Conservation (phyloP, 352 stramenopile species). For the Pythium brassicae region DNA sequence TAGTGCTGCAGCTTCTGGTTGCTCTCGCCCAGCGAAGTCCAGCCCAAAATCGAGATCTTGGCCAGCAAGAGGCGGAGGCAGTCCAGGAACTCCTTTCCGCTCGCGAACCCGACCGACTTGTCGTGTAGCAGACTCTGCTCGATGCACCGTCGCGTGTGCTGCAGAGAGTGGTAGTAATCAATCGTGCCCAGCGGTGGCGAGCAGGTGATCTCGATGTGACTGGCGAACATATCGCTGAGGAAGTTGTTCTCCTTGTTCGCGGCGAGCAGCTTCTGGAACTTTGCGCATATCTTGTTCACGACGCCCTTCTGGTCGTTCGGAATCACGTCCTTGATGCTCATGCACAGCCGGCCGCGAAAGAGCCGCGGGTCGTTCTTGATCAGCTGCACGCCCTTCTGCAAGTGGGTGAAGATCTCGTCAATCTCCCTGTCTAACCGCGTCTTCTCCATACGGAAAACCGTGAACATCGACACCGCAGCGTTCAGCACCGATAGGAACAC, state of each 20-base stretch:
- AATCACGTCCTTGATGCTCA: slow-evolving; percentile 77
- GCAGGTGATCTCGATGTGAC: slow-evolving; percentile 54
- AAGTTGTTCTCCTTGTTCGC: slow-evolving; percentile 61
- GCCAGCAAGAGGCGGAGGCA: slow-evolving; percentile 65
- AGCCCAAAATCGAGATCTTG: slow-evolving; percentile 77
- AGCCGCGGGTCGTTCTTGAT: slow-evolving; percentile 56
- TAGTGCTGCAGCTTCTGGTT: slow-evolving; percentile 43
- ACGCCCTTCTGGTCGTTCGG: slow-evolving; percentile 52
- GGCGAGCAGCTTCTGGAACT: slow-evolving; percentile 41
- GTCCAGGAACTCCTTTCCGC: slow-evolving; percentile 50
- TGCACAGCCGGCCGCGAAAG: slow-evolving; percentile 57
- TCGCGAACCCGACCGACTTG: slow-evolving; percentile 25
- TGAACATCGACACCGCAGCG: slow-evolving; percentile 64
- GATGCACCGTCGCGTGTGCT: slow-evolving; percentile 35
- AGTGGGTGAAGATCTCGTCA: slow-evolving; percentile 58
- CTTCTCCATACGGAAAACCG: slow-evolving; percentile 77
- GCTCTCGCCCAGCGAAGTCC: slow-evolving; percentile 64
- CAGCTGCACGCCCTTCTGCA: slow-evolving; percentile 62
- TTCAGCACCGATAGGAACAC: slow-evolving; percentile 74
- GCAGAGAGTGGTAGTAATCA: slow-evolving; percentile 62
- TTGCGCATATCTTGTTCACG: slow-evolving; percentile 38
- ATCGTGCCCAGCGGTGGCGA: slow-evolving; percentile 60
- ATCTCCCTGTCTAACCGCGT: slow-evolving; percentile 81
- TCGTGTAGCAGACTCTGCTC: slow-evolving; percentile 8
- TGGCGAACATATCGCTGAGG: slow-evolving; percentile 57